These are phyloP conservation scores for Kalmanozyma brasiliensis DNA, from an alignment of 1,284 basidiomycete genomes.

Conservation along the genomic window DNA sequence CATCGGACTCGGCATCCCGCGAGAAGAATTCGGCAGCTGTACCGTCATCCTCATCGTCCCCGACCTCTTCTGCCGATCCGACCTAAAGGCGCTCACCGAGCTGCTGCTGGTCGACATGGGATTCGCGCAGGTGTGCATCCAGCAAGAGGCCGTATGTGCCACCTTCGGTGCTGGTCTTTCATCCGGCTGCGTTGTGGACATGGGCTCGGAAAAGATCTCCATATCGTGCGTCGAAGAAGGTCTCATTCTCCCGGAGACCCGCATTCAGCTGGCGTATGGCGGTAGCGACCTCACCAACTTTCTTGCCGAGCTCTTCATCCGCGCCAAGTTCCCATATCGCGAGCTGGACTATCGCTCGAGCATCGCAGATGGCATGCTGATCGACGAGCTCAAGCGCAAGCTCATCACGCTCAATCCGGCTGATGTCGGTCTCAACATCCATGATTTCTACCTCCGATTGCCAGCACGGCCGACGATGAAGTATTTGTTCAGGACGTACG, in stretches of 20 bases:
- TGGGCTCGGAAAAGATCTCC: constrained; percentile 85
- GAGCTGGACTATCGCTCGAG: constrained; percentile 73
- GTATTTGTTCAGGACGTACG: constrained; percentile 89
- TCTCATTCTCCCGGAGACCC: constrained; percentile 84
- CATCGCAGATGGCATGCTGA: constrained; percentile 55
- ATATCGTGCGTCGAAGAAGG: constrained; percentile 97
- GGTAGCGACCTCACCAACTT: constrained; percentile 94
- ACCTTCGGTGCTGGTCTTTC: constrained; percentile 95
- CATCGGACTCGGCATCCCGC: constrained; percentile 61
- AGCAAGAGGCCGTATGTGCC: constrained; percentile 81
- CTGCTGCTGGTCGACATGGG: constrained; percentile 83
- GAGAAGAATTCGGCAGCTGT: constrained; percentile 69
- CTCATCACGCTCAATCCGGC: constrained; percentile 63
- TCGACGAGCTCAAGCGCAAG: constrained; percentile 62
- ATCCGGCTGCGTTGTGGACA: constrained; percentile 92
- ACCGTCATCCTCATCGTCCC: constrained; percentile 91
- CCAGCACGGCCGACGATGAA: constrained; percentile 83
- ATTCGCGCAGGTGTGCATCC: constrained; percentile 60
- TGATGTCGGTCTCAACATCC: constrained; percentile 69
- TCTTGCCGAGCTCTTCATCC: constrained; percentile 80
- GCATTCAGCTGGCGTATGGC: constrained; percentile 86
- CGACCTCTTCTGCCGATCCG: constrained; percentile 86
- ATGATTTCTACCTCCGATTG: constrained; percentile 79
- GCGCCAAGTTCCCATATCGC: constrained; percentile 87
- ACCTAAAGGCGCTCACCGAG: constrained; percentile 82